A percentile compares a stretch with the other conserved stretches of the same genome.
Conservation (phyloP, 306 rosid species). For the Vachellia pachyceras region DNA sequence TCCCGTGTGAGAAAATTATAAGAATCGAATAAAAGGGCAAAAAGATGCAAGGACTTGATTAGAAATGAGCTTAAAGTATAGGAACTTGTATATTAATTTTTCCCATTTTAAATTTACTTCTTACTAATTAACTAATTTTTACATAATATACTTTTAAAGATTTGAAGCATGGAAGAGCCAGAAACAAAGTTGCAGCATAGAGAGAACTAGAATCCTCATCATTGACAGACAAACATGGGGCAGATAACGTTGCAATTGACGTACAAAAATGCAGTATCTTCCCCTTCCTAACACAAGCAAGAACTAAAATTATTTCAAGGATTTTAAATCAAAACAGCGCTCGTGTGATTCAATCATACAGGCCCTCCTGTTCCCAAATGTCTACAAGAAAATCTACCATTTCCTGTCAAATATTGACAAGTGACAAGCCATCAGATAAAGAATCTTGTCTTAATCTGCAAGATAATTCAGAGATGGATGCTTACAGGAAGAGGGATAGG, state of each 20-base stretch:
- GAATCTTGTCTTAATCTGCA: conserved; percentile 7
- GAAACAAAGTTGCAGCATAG: conserved; percentile 28
- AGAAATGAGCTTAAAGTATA: too few relatives aligned
- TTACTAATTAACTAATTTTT: too few relatives aligned
- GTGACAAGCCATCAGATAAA: conserved; percentile 25
- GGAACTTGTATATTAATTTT: too few relatives aligned
- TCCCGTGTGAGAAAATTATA: too few relatives aligned
- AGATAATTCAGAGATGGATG: conserved; percentile 12
- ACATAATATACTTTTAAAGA: too few relatives aligned
- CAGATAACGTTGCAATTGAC: conserved; percentile 28
- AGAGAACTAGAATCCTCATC: conserved; percentile 37
- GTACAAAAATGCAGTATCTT: conserved; percentile 46
- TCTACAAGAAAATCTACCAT: conserved; percentile 99
- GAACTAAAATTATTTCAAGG: conserved; percentile 43
- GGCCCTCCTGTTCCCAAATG: conserved; percentile 92
- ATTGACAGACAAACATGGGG: conserved; percentile 15
- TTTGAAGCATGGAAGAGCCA: not conserved
- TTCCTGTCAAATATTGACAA: conserved; percentile 58
- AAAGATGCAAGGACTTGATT: too few relatives aligned
- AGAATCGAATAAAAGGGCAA: too few relatives aligned
- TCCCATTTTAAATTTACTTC: too few relatives aligned
- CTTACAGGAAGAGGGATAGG: conserved; percentile 83
- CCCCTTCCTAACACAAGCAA: conserved; percentile 49
- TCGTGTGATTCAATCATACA: conserved; percentile 67
- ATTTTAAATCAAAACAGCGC: conserved; percentile 35